phyloP scores from a whole-genome alignment of 2,329 filamentous ascomycete genomes.

The Fusarium globosum region DNA sequence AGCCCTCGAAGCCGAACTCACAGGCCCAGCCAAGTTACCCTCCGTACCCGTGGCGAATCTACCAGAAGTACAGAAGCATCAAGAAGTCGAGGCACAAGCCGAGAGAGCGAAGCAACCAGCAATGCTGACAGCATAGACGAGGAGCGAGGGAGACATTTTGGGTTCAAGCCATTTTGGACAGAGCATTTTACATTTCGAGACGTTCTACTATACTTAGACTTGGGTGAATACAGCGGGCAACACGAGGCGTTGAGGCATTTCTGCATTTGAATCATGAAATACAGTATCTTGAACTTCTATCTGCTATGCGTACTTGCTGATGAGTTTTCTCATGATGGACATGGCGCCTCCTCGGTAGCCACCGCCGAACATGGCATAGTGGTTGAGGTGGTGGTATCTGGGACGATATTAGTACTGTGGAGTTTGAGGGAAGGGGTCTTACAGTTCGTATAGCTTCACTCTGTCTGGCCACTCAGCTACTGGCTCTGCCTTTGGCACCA shows the following conservation, averaged over 20 bases:
- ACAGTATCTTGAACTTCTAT: conserved; percentile 6
- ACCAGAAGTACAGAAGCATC: conserved; percentile 42
- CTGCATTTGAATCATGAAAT: conserved; percentile 26
- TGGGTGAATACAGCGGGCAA: conserved; percentile 41
- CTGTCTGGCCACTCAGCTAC: conserved; percentile 87
- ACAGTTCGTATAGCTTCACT: conserved; percentile 83
- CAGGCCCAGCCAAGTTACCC: conserved; percentile 44
- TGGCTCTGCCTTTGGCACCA: conserved; percentile 84
- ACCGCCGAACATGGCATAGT: conserved; percentile 85
- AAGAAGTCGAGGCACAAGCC: conserved; percentile 29
- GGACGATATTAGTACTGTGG: background rate
- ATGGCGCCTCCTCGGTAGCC: conserved; percentile 81
- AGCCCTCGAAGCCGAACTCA: conserved; percentile 70
- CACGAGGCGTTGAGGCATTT: conserved; percentile 42
- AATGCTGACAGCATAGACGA: conserved; percentile 51
- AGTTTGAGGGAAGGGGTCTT: conserved; percentile 47
- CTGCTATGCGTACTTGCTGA: conserved; percentile 72
- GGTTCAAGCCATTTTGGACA: conserved; percentile 11
- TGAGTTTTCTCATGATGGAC: conserved; percentile 79
- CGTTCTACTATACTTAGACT: conserved; percentile 34
- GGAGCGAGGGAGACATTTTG: background rate
- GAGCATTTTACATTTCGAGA: conserved; percentile 31
- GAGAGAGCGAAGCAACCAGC: conserved; percentile 49
- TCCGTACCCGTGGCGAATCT: conserved; percentile 50
- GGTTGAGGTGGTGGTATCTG: conserved; percentile 91